Base-by-base conservation (phyloP, 2,329 filamentous ascomycete species). In the Colletotrichum tropicale region DNA sequence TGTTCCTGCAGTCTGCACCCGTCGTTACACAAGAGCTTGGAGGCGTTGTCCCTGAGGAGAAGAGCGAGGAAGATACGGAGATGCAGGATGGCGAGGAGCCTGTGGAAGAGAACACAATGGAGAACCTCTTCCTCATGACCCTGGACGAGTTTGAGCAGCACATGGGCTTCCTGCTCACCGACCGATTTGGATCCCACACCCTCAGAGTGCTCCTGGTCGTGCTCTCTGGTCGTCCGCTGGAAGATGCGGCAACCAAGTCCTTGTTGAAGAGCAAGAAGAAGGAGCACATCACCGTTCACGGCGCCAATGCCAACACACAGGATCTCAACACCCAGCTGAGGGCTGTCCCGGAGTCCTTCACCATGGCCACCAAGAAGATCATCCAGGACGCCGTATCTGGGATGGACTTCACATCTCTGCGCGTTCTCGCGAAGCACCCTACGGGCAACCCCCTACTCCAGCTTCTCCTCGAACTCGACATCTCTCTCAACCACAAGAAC, bases 401-500 rank as follows among this genome's bases (percentile, higher is more conserved):
- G 1, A 89, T 98, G 79, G 95, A 97, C 82, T 90, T 94, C 3
- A 95, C 94, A 5, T 94, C 95, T 80, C 89, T 98, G 32, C 92
- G 95, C 32, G 92, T 97, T 4, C 88, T 99, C 72, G 95, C 96
- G 2, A 96, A 93, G 24, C 96, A 98, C 81, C 95, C 95, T 6
- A 94, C 96, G 1, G 97, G 96, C 64, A 98, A 98, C 81, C 97
- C 97, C 0, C 94, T 96, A 1, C 89, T 99, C n/a, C 97, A 98
- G 83, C 90, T 98, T 2, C 88, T 99, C 34, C 87, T 99, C 5
- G 95, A 96, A 81, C 88, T 99, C 18, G 97, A 99, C 81, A 91
- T 98, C 64, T 90, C 92, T 0, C 88, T 94, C 75, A 94, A 94
- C 78, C 91, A 90, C 70, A 92, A 92, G 77, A 90, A 89, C 6